These are phyloP conservation scores for Fusarium longipes DNA, from an alignment of 2,329 filamentous ascomycete genomes.

Conservation along the genomic window DNA sequence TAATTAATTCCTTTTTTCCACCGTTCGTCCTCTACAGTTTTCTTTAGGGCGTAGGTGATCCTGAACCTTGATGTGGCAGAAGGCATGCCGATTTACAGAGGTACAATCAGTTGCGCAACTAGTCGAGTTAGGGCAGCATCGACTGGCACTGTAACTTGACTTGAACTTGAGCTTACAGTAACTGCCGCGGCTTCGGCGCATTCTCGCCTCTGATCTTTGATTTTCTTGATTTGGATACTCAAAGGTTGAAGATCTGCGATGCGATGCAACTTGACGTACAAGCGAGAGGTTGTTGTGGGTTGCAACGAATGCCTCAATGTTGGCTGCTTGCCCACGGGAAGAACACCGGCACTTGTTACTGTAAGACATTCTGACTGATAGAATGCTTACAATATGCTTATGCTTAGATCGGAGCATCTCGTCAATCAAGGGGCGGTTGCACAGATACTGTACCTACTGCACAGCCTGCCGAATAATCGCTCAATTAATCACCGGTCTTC, in stretches of 20 bases:
- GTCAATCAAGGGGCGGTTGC: constrained; percentile 7
- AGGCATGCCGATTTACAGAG: constrained; percentile 24
- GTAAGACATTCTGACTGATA: constrained; percentile 8
- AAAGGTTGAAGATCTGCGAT: constrained; percentile 20
- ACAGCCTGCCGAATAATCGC: constrained; percentile 31
- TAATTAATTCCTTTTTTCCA: background rate
- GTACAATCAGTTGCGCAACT: constrained; percentile 13
- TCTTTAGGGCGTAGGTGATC: constrained; percentile 15
- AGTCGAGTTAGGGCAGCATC: constrained; percentile 5
- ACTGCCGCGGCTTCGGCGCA: constrained; percentile 17
- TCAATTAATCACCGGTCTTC: constrained; percentile 23
- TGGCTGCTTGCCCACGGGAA: constrained; percentile 10
- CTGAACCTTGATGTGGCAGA: background rate
- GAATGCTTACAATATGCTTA: constrained; percentile 7
- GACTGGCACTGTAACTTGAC: background rate
- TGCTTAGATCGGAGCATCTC: constrained; percentile 11
- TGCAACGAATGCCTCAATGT: background rate
- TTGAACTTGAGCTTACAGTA: background rate
- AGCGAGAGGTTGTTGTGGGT: constrained; percentile 23
- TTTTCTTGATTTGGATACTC: constrained; percentile 14
- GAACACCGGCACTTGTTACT: constrained; percentile 23
- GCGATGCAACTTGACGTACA: constrained; percentile 38
- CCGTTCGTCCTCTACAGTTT: constrained; percentile 10
- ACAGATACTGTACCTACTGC: background rate
- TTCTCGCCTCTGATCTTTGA: constrained; percentile 6